Conservation (phyloP, 305 asterid genomes). For the Fraxinus xanthoxyloides region DNA sequence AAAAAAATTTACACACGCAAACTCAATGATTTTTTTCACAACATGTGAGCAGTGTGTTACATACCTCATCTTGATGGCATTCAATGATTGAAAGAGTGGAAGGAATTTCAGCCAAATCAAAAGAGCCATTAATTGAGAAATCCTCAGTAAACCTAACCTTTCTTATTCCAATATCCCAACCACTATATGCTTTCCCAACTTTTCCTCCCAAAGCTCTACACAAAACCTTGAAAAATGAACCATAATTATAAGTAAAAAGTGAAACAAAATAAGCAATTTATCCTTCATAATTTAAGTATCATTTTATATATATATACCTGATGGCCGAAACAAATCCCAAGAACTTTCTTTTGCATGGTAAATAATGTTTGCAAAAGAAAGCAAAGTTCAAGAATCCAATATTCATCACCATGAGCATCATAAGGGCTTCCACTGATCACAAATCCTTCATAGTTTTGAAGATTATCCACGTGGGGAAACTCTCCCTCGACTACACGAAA, state of each 20-base stretch:
- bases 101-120: conserved; percentile 42
- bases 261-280: neutral
- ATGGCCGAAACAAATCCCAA: conserved; percentile 83
- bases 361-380: conserved; percentile 48
- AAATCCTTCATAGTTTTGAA: conserved; percentile 54
- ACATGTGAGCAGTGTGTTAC: too few relatives aligned
- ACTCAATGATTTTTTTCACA: too few relatives aligned
- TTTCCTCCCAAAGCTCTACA: conserved; percentile 76
- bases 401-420: conserved; percentile 63
- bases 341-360: conserved; percentile 65
- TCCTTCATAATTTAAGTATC: neutral
- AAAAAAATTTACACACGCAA: neutral
- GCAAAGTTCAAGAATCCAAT: conserved; percentile 67
- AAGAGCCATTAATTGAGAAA: conserved; percentile 32
- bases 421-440: conserved; percentile 74
- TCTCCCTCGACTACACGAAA: conserved; percentile 65
- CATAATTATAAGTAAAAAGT: neutral
- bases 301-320: conserved; percentile 43
- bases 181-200: conserved; percentile 51
- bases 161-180: conserved; percentile 83
- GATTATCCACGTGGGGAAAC: conserved; percentile 47
- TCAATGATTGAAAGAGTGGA: conserved; percentile 47
- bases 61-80: conserved; percentile 91
- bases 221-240: conserved; percentile 35
- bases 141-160: conserved; percentile 44